Percentiles rank a stretch among this genome's conserved stretches.
Conservation (phyloP, 768 basidiomycete species). For the Hysterangium stoloniferum region DNA sequence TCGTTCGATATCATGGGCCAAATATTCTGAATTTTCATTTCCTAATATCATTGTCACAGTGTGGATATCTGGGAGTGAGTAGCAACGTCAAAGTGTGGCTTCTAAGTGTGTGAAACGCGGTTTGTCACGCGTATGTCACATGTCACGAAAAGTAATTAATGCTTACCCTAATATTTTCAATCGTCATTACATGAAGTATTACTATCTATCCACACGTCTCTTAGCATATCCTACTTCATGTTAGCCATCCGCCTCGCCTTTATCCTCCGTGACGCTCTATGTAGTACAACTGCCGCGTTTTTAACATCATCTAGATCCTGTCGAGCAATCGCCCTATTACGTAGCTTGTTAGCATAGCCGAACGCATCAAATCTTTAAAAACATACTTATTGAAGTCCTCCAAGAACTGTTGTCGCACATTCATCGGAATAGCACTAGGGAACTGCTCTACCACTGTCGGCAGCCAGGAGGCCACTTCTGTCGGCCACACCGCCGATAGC, state of each 20-base stretch:
- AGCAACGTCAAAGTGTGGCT: too few relatives aligned
- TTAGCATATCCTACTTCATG: too few relatives aligned
- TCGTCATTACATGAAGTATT: too few relatives aligned
- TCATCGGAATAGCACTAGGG: conserved; percentile 50
- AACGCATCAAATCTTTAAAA: neutral
- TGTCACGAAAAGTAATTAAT: too few relatives aligned
- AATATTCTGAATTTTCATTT: too few relatives aligned
- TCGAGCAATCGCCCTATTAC: conserved; percentile 51
- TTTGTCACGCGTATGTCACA: too few relatives aligned
- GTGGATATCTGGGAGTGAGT: too few relatives aligned
- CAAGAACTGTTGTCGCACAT: conserved; percentile 67
- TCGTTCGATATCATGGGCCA: too few relatives aligned
- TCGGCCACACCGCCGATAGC: conserved; percentile 57
- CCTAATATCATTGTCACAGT: too few relatives aligned
- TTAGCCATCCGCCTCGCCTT: conserved; percentile 10
- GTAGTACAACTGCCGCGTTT: conserved; percentile 61
- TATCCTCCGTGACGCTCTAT: conserved; percentile 56
- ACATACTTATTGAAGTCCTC: conserved; percentile 68
- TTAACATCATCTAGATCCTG: conserved; percentile 76
- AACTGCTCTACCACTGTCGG: conserved; percentile 64
- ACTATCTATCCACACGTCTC: too few relatives aligned
- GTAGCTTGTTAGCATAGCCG: conserved; percentile 13
- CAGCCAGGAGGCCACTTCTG: conserved; percentile 65
- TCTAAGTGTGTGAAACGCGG: too few relatives aligned
- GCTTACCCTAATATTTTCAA: too few relatives aligned